Evolutionary conservation across 2,329 filamentous ascomycete species (phyloP), one percentile per base, ranked within the genome.

Genomic region (Mollisia scopiformis): DNA sequence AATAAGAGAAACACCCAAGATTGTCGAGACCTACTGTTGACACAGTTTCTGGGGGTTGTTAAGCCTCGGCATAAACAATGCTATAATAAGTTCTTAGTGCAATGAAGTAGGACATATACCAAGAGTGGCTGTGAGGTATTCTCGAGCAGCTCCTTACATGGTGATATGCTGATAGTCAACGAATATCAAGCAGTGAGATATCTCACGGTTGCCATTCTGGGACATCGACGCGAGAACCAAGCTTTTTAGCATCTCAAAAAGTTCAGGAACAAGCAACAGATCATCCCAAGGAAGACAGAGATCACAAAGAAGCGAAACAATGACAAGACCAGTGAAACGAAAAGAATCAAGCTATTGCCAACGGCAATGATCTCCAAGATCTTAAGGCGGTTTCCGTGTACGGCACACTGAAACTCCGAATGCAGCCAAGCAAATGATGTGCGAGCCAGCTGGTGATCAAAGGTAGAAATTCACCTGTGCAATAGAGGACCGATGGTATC

Each of bases 111-210:
- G 5, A 19, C n/a, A 49, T 23, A 55, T 55, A 50, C 41, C 31
- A 51, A 55, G 31, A 51, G 57, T 55, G 57, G 57, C 57, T 55
- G 39, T 55, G 51, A 43, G 41, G 21, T 30, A n/a, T 25, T 51
- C 31, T 49, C 55, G 19, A 35, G 19, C 39, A 35, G 21, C 37
- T n/a, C 19, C 6, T 8, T 49, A 19, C 43, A 49, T 16, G n/a
- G 16, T 46, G 41, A 10, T n/a, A 21, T 21, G 41, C 23, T n/a
- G 11, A 10, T 46, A 27, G 16, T 27, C 23, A 19, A 23, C 11
- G 11, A 19, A 46, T 21, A 16, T 46, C 41, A 8, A 46, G 19
- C 41, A 23, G n/a, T 46, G 8, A 14, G 27, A 28, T 10, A 23
- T 8, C 23, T 13, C 30, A 11, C 46, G 13, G 46, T 3, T 16